Evolutionary conservation across 75 land plant species (phyloP), one percentile per base, ranked within the genome.

Genomic region (Gnetum montanum): DNA sequence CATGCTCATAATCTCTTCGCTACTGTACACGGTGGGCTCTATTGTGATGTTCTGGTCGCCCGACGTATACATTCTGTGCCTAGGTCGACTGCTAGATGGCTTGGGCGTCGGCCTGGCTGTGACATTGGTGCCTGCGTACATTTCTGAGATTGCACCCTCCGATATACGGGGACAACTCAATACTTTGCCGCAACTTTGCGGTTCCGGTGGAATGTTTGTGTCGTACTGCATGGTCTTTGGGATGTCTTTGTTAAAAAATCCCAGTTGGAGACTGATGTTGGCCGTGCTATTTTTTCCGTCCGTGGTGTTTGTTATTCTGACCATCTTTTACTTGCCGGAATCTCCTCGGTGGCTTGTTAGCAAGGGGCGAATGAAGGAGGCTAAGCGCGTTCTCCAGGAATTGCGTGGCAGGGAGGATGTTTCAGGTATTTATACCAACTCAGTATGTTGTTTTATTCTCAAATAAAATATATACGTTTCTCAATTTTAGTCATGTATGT

Each of bases 321-420:
- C 80, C 12, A 49, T 84, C 7, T 69, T 84, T 59, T 84, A 54
- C 60, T 60, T 92, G 61, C 94, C 97, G 13, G 97, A 92, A 58
- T 92, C 97, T 37, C 97, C 97, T 6, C 67, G 97, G 54, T 92
- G 97, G 97, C 89, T 92, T 64, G 97, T 88, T 0, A 92, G 97
- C 60, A 92, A 92, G 63, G 94, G 97, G 1, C 63, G 76, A 25
- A 88, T 84, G 82, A 33, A 7, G 20, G 97, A 92, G 59, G 97
- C 94, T 2, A 78, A 74, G 51, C 33, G 59, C 33, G 83, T 92
- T 34, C 58, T 92, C 40, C 94, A 84, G 56, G 64, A 70, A 37
- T 52, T 92, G 40, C 82, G 97, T 3, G 82, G 78, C 69, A 70
- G 58, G 61, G 88, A 84, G 40, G 97, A 92, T 62, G 94, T 88